Evolutionary conservation across 2,329 filamentous ascomycete species (phyloP), one percentile per base, ranked within the genome.

Genomic region (Ophiosphaerella korrae): DNA sequence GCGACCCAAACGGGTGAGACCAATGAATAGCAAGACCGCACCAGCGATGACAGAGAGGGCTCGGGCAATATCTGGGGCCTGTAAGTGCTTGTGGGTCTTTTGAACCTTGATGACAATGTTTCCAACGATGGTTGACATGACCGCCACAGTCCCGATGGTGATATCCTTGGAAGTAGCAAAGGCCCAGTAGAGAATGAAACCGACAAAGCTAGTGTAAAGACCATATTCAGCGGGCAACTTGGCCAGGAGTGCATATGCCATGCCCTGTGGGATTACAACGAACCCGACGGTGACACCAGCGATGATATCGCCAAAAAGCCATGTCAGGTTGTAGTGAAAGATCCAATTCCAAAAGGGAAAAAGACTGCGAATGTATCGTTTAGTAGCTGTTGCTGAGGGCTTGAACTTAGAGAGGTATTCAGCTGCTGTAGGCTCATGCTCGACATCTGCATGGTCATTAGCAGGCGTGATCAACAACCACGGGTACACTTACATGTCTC

Each of bases 141-240:
- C 94, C 33, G 94, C 94, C 42, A 97, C 94, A 29, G 93, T 93
- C n/a, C 93, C 93, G 49, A 97, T 97, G 8, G 93, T 97, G 68
- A 99, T 97, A 74, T 99, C 93, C 72, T 97, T 99, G 12, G 93
- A 97, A 0, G 94, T 99, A 31, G 92, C 94, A 68, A 97, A 97
- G 70, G 97, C 89, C 93, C 93, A 97, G 76, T 99, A 99, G 54
- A 96, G 82, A 56, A 96, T 74, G 13, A 96, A 92, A 43, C 93
- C 94, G 83, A 97, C 94, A 70, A 99, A 97, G 0, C 93, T 97
- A 0, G 93, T 94, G 75, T 96, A 96, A 1, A 97, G 82, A 45
- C 93, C 93, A 67, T 87, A 97, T 69, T 97, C 82, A 5, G 88
- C 84, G 0, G 84, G 81, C n/a, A 97, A 81, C 53, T 87, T 83